Evolutionary conservation across 768 basidiomycete genomes (phyloP).

Genomic region (Auriscalpium orientale): DNA sequence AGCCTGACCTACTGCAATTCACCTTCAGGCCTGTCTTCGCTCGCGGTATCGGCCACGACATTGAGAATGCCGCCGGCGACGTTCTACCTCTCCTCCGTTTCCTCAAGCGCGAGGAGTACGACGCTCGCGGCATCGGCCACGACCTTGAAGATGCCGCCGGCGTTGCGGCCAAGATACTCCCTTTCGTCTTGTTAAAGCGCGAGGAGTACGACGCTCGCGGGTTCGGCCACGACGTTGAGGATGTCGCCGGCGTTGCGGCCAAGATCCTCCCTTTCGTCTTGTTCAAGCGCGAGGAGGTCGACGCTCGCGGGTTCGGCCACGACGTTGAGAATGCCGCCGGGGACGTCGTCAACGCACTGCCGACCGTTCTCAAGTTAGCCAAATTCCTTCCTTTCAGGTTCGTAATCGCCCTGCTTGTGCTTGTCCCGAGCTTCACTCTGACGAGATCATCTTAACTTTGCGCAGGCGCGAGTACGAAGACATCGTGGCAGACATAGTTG

Average conservation of each 20-base stretch:
- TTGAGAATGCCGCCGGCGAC: neutral
- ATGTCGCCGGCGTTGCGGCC: neutral
- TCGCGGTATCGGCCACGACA: neutral
- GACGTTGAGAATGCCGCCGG: neutral
- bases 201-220: neutral
- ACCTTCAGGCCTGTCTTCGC: no score
- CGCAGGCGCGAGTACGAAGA: neutral
- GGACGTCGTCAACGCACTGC: neutral
- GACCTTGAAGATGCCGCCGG: neutral
- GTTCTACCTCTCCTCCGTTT: neutral
- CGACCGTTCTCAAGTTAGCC: neutral
- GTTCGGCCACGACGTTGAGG: neutral
- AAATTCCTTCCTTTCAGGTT: neutral
- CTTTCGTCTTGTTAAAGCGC: neutral
- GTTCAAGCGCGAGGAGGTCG: neutral
- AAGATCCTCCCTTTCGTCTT: neutral
- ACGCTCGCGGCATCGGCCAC: neutral
- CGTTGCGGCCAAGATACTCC: neutral
- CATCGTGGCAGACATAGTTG: neutral
- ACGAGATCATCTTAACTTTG: neutral
- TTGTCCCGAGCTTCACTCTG: neutral
- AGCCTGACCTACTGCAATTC: no score
- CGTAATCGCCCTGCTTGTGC: neutral
- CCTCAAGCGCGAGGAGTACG: neutral
- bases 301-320: neutral